Base-by-base conservation (phyloP, 345 rosid genomes). In the Raphanus sativus region DNA sequence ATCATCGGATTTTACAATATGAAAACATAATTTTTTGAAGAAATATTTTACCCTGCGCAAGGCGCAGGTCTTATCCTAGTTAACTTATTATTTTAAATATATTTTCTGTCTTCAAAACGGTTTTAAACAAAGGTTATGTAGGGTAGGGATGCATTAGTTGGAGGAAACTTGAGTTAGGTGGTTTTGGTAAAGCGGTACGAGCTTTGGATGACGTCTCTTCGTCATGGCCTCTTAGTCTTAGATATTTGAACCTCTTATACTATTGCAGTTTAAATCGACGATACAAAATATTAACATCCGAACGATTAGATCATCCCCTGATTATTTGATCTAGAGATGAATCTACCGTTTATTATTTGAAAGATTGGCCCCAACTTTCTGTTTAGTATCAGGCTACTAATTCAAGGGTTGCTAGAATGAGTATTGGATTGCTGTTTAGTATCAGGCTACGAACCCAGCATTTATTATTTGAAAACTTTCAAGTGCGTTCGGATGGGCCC, bases 141-240 rank as follows among this genome's bases (percentile, higher is more conserved):
- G 13, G 61, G 48, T 24, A 42, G 52, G 48, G 59, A 3, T 16
- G 61, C 48, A 42, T 48, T 48, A 48, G 54, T 48, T 58, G 73
- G 69, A 75, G 42, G 62, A 75, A 67, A 21, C 67, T 75, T 8
- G 8, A 6, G 56, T 76, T 13, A 62, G 70, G 64, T 62, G 69
- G 65, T 76, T 50, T 76, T 62, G 75, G 69, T 66, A 4, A 15
- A 75, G 40, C 36, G 55, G 30, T 65, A 40, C 21, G 58, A 12
- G 24, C 17, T 17, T 55, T 38, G 25, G 25, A 9, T 74, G 62
- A 50, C 70, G 62, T 50, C 62, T 50, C 62, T 73, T 62, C 70
- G 62, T 63, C 52, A 12, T 61, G 32, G 2, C 59, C 40, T 60
- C 26, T 71, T 28, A 29, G 45, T 60, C 26, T 60, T 28, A 17